Percentiles rank a stretch among this genome's conserved stretches.
Conservation (phyloP, 371 early-diverging fungal genomes). For the Mortierella sp. region DNA sequence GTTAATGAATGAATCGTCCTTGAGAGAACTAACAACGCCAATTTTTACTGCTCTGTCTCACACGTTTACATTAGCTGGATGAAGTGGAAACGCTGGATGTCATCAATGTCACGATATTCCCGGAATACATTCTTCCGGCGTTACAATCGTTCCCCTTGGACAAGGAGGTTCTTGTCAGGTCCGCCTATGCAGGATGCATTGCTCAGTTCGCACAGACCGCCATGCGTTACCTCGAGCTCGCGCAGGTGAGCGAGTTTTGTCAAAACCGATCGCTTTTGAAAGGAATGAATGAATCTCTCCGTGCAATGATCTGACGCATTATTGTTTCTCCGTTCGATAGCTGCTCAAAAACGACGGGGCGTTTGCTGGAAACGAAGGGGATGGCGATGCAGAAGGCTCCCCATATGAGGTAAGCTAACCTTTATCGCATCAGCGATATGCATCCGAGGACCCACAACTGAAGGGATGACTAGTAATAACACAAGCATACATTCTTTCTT, state of each 20-base stretch:
- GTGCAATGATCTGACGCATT: not conserved
- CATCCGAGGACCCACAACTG: no score
- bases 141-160: constrained; percentile 79
- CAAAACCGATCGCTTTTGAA: not conserved
- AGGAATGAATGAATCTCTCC: not conserved
- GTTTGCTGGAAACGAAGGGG: constrained; percentile 66
- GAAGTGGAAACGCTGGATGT: constrained; percentile 83
- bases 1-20: no score
- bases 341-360: constrained; percentile 71
- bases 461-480: not conserved
- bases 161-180: constrained; percentile 82
- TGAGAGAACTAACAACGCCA: not conserved
- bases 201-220: constrained; percentile 86
- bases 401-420: constrained; percentile 66
- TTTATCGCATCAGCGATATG: not conserved
- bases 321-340: constrained; percentile 32
- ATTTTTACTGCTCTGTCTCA: not conserved
- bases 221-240: constrained; percentile 78
- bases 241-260: constrained; percentile 59
- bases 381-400: constrained; percentile 68
- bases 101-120: constrained; percentile 88
- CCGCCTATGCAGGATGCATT: constrained; percentile 86
- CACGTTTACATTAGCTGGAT: constrained; percentile 64
- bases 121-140: constrained; percentile 89
- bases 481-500: no score